A percentile compares a stretch with the other conserved stretches of the same genome.
Conservation (phyloP, 2,329 filamentous ascomycete genomes). For the Talaromyces sp. region DNA sequence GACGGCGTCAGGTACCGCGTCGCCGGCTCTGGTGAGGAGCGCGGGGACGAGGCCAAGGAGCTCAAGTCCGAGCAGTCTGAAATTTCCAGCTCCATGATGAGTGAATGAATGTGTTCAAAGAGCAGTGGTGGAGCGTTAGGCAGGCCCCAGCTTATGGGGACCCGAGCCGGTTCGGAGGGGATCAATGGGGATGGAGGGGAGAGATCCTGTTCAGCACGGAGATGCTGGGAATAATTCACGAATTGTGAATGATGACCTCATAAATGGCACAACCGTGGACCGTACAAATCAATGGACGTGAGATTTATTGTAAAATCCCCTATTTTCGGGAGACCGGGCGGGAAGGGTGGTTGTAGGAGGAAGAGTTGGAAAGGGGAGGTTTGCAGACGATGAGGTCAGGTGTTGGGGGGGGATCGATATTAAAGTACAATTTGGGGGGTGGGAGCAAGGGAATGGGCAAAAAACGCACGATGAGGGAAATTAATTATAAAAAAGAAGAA, state of each 20-base stretch:
- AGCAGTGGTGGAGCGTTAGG: background rate
- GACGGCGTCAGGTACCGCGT: slow-evolving; percentile 45
- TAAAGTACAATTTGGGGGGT: slow-evolving; percentile 6
- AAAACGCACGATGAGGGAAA: no score
- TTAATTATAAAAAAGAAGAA: slow-evolving; percentile 1
- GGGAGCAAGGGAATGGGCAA: background rate
- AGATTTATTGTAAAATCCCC: background rate
- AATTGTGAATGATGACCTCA: no score
- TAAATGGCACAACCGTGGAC: no score
- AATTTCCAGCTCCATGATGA: slow-evolving; percentile 30
- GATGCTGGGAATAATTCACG: no score
- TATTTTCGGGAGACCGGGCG: background rate
- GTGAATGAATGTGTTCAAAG: background rate
- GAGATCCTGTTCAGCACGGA: no score
- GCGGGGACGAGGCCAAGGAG: slow-evolving; percentile 44
- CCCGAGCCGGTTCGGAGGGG: background rate
- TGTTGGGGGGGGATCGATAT: slow-evolving; percentile 6
- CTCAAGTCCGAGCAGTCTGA: slow-evolving; percentile 47
- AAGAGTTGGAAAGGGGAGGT: slow-evolving; percentile 25
- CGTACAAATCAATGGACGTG: background rate
- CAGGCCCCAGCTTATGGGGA: background rate
- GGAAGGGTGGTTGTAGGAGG: slow-evolving; percentile 14
- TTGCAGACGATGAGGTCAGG: slow-evolving; percentile 28
- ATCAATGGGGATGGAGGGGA: background rate
- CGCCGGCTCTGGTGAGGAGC: slow-evolving; percentile 34